These are phyloP conservation scores for Gossypium arboreum DNA, from an alignment of 345 rosid genomes.

Conservation along the genomic window DNA sequence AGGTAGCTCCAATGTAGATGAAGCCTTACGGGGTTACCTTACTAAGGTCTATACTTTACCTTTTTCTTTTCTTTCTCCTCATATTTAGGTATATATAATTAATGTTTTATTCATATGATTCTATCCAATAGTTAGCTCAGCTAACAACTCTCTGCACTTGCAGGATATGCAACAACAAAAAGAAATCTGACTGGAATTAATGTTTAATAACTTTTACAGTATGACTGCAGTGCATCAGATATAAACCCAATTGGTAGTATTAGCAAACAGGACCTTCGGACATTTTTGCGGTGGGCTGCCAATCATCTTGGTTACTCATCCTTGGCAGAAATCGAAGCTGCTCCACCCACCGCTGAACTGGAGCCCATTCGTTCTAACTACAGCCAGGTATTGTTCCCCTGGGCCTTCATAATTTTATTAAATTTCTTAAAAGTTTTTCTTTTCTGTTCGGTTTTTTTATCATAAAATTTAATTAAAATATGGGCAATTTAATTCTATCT, in stretches of 20 bases:
- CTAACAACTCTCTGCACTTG: not conserved
- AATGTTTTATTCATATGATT: not conserved
- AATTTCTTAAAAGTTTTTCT: not conserved
- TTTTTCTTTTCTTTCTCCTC: not conserved
- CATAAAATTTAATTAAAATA: not conserved
- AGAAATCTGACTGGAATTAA: not conserved
- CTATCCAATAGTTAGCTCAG: not conserved
- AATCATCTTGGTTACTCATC: conserved; percentile 78
- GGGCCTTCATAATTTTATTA: not conserved
- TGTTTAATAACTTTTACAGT: conserved; percentile 45
- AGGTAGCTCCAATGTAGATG: conserved; percentile 96
- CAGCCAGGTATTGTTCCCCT: conserved; percentile 51
- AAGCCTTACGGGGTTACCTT: conserved; percentile 86
- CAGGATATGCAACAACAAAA: not conserved
- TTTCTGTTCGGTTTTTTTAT: not conserved
- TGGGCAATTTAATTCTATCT: not conserved
- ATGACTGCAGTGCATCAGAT: conserved; percentile 94
- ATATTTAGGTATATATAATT: not conserved
- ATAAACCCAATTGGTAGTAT: conserved; percentile 96
- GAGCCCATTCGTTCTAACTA: conserved; percentile 95
- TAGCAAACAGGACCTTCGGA: conserved; percentile 79
- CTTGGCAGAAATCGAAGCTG: conserved; percentile 84
- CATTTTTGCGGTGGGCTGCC: conserved; percentile 91
- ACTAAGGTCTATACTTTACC: conserved; percentile 60
- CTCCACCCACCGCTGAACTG: conserved; percentile 96